Conservation (phyloP, 2,329 filamentous ascomycete genomes). For the Aspergillus cejpii region DNA sequence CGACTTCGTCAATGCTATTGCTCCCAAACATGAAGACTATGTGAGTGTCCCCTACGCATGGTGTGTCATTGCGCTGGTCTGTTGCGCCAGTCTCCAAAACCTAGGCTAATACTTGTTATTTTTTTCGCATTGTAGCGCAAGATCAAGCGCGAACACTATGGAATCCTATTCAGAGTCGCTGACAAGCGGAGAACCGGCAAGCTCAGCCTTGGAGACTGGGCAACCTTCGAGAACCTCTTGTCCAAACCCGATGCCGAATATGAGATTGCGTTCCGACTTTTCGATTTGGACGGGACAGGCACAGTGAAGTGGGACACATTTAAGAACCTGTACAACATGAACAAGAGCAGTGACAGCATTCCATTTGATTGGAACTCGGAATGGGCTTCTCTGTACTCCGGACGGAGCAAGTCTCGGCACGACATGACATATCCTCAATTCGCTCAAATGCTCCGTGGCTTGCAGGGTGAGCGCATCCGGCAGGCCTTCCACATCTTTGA, state of each 20-base stretch:
- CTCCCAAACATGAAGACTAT: conserved; percentile 80
- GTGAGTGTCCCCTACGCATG: conserved; percentile 51
- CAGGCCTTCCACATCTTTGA: conserved; percentile 93
- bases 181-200: conserved; percentile 69
- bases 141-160: conserved; percentile 93
- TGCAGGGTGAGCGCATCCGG: conserved; percentile 91
- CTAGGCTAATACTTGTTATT: conserved; percentile 15
- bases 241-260: conserved; percentile 95
- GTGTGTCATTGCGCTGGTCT: conserved; percentile 12
- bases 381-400: conserved; percentile 93
- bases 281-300: conserved; percentile 78
- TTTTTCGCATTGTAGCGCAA: conserved; percentile 63
- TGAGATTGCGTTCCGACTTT: conserved; percentile 95
- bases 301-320: conserved; percentile 86
- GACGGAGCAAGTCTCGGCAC: conserved; percentile 78
- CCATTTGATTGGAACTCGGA: conserved; percentile 97
- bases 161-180: conserved; percentile 84
- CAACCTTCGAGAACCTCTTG: conserved; percentile 87
- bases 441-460: conserved; percentile 91
- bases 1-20: conserved; percentile 88
- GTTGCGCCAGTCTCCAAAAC: background rate
- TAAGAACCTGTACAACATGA: conserved; percentile 73
- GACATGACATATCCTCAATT: conserved; percentile 94
- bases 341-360: conserved; percentile 77
- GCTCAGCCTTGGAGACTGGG: conserved; percentile 79